phyloP scores from a whole-genome alignment of 352 stramenopile species.

The Phytopythium kandeliae region DNA sequence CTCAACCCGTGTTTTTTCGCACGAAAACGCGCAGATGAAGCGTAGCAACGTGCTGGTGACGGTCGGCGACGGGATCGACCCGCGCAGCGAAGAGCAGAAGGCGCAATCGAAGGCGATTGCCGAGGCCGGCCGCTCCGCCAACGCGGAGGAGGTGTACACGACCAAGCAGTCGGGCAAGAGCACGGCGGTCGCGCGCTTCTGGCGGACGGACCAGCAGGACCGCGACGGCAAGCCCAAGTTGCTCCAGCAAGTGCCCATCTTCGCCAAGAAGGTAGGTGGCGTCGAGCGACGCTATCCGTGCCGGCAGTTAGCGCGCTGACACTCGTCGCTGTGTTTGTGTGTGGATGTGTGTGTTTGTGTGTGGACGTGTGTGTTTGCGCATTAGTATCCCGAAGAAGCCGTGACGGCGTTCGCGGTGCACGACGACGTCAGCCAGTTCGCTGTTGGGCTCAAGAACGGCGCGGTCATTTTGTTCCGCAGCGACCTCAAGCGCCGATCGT shows the following conservation, averaged over 20 bases:
- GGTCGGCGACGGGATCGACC: slow-evolving; percentile 82
- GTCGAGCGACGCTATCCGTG: neutral
- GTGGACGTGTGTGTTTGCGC: too few species aligned
- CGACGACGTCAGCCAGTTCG: slow-evolving; percentile 79
- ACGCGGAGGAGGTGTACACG: slow-evolving; percentile 66
- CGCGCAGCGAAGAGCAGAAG: slow-evolving; percentile 62
- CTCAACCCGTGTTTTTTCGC: too few species aligned
- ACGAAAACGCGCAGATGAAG: slow-evolving; percentile 73
- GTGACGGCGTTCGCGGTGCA: slow-evolving; percentile 84
- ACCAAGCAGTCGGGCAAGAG: slow-evolving; percentile 56
- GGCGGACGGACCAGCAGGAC: slow-evolving; percentile 86
- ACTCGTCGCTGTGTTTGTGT: too few species aligned
- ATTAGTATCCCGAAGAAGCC: slow-evolving; percentile 73
- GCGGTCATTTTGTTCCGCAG: slow-evolving; percentile 80
- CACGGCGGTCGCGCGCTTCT: slow-evolving; percentile 78
- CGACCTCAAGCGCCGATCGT: slow-evolving; percentile 61
- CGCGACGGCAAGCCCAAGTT: slow-evolving; percentile 80
- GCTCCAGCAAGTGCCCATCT: slow-evolving; percentile 81
- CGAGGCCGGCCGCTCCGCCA: slow-evolving; percentile 53
- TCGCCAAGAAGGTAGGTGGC: slow-evolving; percentile 61
- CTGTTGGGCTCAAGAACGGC: slow-evolving; percentile 76
- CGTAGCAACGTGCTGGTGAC: slow-evolving; percentile 85
- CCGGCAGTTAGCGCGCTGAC: neutral
- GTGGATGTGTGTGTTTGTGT: too few species aligned
- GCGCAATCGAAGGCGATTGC: slow-evolving; percentile 77